Evolutionary conservation across 805 yeast genomes (phyloP).

Genomic region (Ogataea corticis): DNA sequence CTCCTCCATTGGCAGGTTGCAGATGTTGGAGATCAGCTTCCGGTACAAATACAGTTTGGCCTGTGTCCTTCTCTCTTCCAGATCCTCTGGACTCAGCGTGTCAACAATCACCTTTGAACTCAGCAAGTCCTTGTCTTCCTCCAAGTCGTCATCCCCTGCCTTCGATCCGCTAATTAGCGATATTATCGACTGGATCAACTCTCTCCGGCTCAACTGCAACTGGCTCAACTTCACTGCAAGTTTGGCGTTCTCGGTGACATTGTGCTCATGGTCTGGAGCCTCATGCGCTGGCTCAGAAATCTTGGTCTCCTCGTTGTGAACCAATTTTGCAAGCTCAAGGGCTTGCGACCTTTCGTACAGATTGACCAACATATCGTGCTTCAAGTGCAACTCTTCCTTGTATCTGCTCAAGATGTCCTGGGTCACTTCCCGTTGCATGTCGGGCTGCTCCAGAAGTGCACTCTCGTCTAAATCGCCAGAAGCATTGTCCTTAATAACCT

Average conservation of each 20-base stretch:
- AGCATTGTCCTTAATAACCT: conserved; percentile 17
- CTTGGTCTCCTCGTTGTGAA: conserved; percentile 49
- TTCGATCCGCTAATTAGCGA: conserved; percentile 22
- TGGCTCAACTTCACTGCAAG: conserved; percentile 39
- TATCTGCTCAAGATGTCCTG: conserved; percentile 10
- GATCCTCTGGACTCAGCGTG: conserved; percentile 7
- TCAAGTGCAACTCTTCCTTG: conserved; percentile 23
- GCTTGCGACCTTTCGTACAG: conserved; percentile 63
- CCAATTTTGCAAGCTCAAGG: conserved; percentile 55
- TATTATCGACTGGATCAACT: conserved; percentile 32
- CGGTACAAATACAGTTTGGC: conserved; percentile 58
- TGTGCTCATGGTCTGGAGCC: too few species aligned
- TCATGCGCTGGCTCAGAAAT: conserved; percentile 13
- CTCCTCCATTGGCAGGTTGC: conserved; percentile 77
- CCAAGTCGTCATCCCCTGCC: conserved; percentile 11
- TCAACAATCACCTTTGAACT: conserved; percentile 1
- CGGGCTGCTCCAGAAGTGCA: conserved; percentile 17
- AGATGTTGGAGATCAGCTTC: conserved; percentile 69
- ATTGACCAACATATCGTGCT: conserved; percentile 38
- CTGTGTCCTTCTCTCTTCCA: conserved; percentile 21
- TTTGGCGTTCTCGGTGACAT: conserved; percentile 15
- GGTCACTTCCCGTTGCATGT: conserved; percentile 26
- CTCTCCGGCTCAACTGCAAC: conserved; percentile 43
- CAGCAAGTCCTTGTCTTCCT: conserved; percentile 13
- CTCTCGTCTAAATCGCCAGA: conserved; percentile 23